Conservation (phyloP, 805 yeast genomes). For the Pichia eremophila region DNA sequence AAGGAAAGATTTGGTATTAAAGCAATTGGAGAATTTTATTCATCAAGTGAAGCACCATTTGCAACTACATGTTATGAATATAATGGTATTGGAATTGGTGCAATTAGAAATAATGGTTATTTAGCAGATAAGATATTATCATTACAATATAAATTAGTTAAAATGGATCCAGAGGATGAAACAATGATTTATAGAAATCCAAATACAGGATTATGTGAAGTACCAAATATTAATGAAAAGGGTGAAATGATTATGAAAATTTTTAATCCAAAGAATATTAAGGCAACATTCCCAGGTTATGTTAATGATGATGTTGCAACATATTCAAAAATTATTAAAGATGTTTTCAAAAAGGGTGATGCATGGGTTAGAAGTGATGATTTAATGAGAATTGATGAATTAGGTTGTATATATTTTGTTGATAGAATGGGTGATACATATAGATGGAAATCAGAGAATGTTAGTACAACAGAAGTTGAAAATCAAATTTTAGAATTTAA, state of each 20-base stretch:
- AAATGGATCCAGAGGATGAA: conserved; percentile 75
- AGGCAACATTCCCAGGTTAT: conserved; percentile 81
- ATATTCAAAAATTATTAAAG: conserved; percentile 57
- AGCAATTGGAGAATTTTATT: conserved; percentile 84
- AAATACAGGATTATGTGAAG: conserved; percentile 48
- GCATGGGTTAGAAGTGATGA: conserved; percentile 91
- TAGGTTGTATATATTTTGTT: conserved; percentile 70
- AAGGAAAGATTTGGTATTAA: conserved; percentile 66
- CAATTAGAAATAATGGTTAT: conserved; percentile 77
- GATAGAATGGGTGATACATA: conserved; percentile 93
- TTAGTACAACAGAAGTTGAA: conserved; percentile 89
- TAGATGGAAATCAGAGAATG: conserved; percentile 95
- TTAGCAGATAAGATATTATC: conserved; percentile 49
- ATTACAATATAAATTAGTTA: conserved; percentile 49
- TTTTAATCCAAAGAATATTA: conserved; percentile 49
- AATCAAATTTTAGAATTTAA: conserved; percentile 43
- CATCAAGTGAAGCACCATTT: conserved; percentile 87
- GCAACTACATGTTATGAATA: conserved; percentile 75
- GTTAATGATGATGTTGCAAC: conserved; percentile 74
- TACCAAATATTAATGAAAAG: conserved; percentile 52
- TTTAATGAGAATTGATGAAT: conserved; percentile 56
- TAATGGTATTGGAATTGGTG: conserved; percentile 60
- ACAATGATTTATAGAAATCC: conserved; percentile 62
- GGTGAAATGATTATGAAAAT: conserved; percentile 84
- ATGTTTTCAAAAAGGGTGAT: conserved; percentile 79